phyloP scores from a whole-genome alignment of 352 stramenopile species.

The Plasmopara viticola region DNA sequence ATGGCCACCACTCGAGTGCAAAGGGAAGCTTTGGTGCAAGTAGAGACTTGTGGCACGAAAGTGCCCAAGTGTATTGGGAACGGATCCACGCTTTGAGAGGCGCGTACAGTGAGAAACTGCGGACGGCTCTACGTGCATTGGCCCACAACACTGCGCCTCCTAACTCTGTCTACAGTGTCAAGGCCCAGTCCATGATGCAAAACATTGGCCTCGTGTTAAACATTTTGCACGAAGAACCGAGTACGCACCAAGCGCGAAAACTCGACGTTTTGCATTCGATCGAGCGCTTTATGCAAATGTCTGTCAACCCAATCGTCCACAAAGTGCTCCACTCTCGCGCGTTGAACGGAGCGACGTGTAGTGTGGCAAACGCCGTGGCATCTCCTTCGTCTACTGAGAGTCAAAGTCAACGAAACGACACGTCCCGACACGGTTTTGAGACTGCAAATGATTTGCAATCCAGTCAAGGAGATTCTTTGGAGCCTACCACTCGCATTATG shows the following conservation, averaged over 20 bases:
- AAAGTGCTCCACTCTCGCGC: constrained; percentile 27
- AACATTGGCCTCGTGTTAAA: constrained; percentile 71
- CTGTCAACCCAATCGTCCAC: constrained; percentile 67
- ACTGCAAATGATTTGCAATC: no score
- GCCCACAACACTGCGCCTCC: constrained; percentile 53
- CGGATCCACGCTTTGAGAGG: constrained; percentile 54
- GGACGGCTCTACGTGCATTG: constrained; percentile 57
- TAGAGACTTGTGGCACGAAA: constrained; percentile 11
- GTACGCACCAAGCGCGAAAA: constrained; percentile 44
- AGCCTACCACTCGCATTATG: no score
- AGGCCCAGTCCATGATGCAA: constrained; percentile 75
- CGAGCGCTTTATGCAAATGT: constrained; percentile 74
- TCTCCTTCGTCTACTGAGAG: no score
- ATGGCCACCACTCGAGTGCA: constrained; percentile 19
- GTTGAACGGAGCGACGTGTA: no score
- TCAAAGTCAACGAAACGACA: no score
- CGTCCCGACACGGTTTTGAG: no score
- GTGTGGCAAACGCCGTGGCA: no score
- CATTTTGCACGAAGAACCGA: constrained; percentile 44
- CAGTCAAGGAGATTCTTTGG: no score
- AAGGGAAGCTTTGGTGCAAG: background rate
- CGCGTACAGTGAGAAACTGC: constrained; percentile 40
- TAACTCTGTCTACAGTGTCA: constrained; percentile 56
- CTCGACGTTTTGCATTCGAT: constrained; percentile 72
- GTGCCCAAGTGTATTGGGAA: constrained; percentile 63